A percentile compares a stretch with the other conserved stretches of the same genome.
Conservation (phyloP, 2,329 filamentous ascomycete genomes). For the Ophiostoma pallidulum region DNA sequence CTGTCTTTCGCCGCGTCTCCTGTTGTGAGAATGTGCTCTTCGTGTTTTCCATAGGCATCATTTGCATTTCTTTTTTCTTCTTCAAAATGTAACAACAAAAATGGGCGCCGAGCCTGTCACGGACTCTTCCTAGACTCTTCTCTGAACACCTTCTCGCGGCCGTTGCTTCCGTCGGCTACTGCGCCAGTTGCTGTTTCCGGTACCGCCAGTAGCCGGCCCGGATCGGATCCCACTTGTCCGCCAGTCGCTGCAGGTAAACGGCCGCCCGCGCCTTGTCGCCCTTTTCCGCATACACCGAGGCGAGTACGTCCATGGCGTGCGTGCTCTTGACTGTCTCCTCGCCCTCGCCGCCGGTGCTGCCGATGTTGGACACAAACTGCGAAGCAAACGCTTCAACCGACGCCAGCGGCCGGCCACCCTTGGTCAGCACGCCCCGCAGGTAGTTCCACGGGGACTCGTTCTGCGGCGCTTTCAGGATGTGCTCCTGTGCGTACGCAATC, state of each 20-base stretch:
- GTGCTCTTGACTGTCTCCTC: conserved; percentile 49
- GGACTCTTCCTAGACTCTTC: no score
- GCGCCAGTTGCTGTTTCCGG: conserved; percentile 39
- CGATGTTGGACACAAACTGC: conserved; percentile 43
- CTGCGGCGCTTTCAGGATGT: conserved; percentile 73
- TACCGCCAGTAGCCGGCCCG: conserved; percentile 90
- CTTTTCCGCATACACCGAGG: conserved; percentile 54
- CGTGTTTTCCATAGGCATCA: no score
- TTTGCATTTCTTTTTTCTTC: no score
- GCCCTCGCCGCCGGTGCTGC: conserved; percentile 33
- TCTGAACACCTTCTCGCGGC: no score
- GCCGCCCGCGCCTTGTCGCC: conserved; percentile 53
- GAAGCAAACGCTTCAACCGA: conserved; percentile 39
- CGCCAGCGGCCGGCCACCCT: conserved; percentile 45
- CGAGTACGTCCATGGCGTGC: conserved; percentile 62
- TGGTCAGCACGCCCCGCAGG: conserved; percentile 63
- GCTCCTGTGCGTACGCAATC: conserved; percentile 61
- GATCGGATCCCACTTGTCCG: conserved; percentile 82
- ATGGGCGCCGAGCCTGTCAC: no score
- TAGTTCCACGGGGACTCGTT: conserved; percentile 96
- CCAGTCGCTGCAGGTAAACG: conserved; percentile 62
- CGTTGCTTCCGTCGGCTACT: no score
- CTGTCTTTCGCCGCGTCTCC: no score
- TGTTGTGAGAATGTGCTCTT: no score
- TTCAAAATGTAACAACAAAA: no score